Conservation (phyloP, 2,329 filamentous ascomycete species). For the Endocalyx cinctus region DNA sequence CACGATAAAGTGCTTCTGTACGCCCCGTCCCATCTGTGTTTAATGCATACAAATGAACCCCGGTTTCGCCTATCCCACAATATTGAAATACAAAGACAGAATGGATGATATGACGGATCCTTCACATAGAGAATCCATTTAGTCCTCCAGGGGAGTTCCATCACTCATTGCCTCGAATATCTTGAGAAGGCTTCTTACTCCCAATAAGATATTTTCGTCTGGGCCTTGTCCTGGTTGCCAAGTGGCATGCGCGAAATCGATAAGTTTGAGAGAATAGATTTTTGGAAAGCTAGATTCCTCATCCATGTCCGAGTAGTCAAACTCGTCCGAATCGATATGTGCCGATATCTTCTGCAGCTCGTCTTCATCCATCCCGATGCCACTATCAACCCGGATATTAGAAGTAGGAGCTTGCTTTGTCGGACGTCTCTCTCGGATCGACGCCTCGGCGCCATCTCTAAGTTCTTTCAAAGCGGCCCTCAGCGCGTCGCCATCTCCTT, state of each 20-base stretch:
- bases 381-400: conserved; percentile 49
- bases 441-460: conserved; percentile 39
- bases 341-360: conserved; percentile 29
- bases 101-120: too few relatives aligned
- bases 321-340: conserved; percentile 29
- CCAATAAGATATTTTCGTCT: conserved; percentile 77
- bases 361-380: conserved; percentile 46
- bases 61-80: too few relatives aligned
- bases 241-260: conserved; percentile 91
- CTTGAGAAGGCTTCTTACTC: conserved; percentile 65
- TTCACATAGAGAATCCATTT: too few relatives aligned
- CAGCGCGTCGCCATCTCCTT: conserved; percentile 56
- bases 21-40: not conserved
- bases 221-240: conserved; percentile 79
- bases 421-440: conserved; percentile 18
- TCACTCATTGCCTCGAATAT: conserved; percentile 66
- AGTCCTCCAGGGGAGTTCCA: too few relatives aligned
- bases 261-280: conserved; percentile 78
- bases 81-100: too few relatives aligned
- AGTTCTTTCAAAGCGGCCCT: conserved; percentile 50
- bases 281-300: conserved; percentile 47
- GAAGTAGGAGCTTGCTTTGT: conserved; percentile 18
- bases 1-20: not conserved
- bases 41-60: too few relatives aligned
- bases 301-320: conserved; percentile 46